Conservation (phyloP, 305 asterid genomes). For the Rubia balearica region DNA sequence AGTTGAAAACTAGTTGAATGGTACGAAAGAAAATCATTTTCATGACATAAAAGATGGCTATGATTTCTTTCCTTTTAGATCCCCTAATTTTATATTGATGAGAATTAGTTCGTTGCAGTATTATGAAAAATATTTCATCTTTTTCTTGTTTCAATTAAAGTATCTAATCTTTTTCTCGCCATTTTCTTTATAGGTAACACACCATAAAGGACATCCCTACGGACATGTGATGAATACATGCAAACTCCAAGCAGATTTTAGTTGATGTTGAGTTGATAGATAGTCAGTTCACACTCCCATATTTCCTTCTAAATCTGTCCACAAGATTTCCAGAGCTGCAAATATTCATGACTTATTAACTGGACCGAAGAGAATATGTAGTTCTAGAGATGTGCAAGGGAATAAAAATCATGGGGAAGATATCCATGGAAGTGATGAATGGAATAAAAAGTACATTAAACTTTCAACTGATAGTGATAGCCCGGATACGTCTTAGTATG, state of each 20-base stretch:
- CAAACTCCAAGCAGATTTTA: too few species aligned
- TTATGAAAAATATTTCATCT: too few species aligned
- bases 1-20: neutral
- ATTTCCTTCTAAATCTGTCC: slow-evolving; percentile 35
- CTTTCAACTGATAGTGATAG: slow-evolving; percentile 35
- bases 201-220: too few species aligned
- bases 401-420: slow-evolving; percentile 13
- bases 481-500: slow-evolving; percentile 10
- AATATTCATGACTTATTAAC: slow-evolving; percentile 6
- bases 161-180: too few species aligned
- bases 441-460: slow-evolving; percentile 29
- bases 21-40: neutral
- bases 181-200: too few species aligned
- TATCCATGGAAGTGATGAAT: neutral
- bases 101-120: too few species aligned
- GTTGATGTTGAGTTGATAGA: too few species aligned
- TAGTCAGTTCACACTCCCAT: slow-evolving; percentile 38
- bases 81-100: too few species aligned
- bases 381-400: slow-evolving; percentile 16
- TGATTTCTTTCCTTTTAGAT: too few species aligned
- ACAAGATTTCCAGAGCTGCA: slow-evolving; percentile 34
- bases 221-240: too few species aligned
- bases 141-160: too few species aligned
- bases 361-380: slow-evolving; percentile 5
- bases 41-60: too few species aligned